Evolutionary conservation across 2,329 filamentous ascomycete species (phyloP), one percentile per base, ranked within the genome.

Genomic region (Scytalidium lignicola): DNA sequence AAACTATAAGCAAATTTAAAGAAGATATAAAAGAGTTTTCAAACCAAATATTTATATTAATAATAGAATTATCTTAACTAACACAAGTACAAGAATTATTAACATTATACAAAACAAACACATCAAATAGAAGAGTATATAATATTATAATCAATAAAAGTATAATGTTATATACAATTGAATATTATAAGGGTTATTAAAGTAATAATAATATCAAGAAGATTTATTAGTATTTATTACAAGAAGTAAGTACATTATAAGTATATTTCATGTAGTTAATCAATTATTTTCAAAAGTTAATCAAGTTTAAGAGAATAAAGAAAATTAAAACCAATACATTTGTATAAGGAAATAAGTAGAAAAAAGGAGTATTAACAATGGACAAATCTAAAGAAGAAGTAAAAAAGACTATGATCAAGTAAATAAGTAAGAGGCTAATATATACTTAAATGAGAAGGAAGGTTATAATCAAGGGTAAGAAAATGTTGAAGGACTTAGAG

Each of bases 201-300:
- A 57, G 49, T 20, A 58, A 48, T 17, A 49, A 51, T 12, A 49
- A 58, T 32, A 52, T 47, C n/a, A 62, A 63, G 53, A 51, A 59
- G 3, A 59, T 63, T 42, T 44, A 63, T 48, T 47, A 52, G 20
- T 64, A 60, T 55, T 49, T 64, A 46, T 54, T 52, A 41, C 50
- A 47, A n/a, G 57, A 62, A 48, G 54, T 60, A 8, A 51, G 55
- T 19, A 54, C 58, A 51, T 56, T 62, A 10, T 26, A 10, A 43
- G 44, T 59, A 17, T 62, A 49, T 58, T 62, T 61, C 51, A 46
- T 61, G 15, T 63, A 48, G 58, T 53, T 60, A 32, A 53, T 56
- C 26, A 44, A 60, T 43, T 57, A 46, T 45, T 57, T 52, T 52
- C 50, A 21, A 44, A 40, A 50, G 51, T 50, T 46, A 39, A 21